Evolutionary conservation across 148 eudicot species (phyloP), one percentile per base, ranked within the genome.

Genomic region (Chenopodium formosanum): DNA sequence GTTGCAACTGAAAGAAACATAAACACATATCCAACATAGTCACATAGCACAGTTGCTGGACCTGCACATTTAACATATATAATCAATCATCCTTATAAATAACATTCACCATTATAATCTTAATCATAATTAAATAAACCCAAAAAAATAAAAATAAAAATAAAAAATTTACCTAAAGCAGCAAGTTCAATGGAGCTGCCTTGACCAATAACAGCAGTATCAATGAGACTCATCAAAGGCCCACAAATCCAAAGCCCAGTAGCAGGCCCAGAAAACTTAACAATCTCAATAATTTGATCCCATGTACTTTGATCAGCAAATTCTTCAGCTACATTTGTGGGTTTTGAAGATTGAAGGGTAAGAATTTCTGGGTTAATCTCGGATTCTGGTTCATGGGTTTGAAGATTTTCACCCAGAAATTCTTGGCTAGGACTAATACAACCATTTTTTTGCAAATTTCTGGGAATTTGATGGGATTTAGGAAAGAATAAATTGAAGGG

Each of bases 1-100:
- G 98, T 96, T 56, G 99, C 99, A 82, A 96, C 86, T 34, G 98
- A 92, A 60, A 96, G 98, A 84, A 94, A 96, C 98, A 96, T 96
- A 84, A 96, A 96, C 47, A 87, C 85, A 82, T 87, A 96, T 74
- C 94, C 87, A 78, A 91, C 84, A 80, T 96, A 67, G 84, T 92
- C 98, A 79, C 99, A 94, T 8, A 94, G 83, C 82, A 94, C 99
- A 0, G 99, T 96, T 48, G 95, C 98, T 27, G 97, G 98, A 72
- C 99, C 98, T 96, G 95, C 86, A 69, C 79, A 84, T 76, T 17
- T n/a, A 75, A 73, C 82, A 81, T 79, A 73, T 4, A 37, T 37
- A 37, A 6, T 37, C 44, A 37, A 37, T 47, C 58, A 60, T 48
- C 74, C 5, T 6, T 37, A 37, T 6, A 37, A 2, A 34, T 34